phyloP scores from a whole-genome alignment of 768 basidiomycete genomes.

The Calvatia gigantea region DNA sequence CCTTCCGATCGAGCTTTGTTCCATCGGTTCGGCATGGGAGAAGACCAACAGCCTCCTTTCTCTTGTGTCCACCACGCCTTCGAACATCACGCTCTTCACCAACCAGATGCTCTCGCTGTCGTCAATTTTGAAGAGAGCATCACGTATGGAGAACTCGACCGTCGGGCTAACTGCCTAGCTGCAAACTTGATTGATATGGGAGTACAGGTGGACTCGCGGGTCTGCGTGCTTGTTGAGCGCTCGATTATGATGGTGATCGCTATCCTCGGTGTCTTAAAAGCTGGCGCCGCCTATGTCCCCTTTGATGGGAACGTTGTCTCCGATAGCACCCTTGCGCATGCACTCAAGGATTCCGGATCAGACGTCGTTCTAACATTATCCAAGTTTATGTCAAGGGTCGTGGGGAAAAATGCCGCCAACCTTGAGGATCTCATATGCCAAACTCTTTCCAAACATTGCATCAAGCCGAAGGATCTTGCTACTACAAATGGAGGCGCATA shows the following conservation, averaged over 20 bases:
- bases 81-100: conserved; percentile 36
- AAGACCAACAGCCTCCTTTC: conserved; percentile 34
- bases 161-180: conserved; percentile 44
- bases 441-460: conserved; percentile 22
- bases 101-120: conserved; percentile 44
- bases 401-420: conserved; percentile 23
- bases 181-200: conserved; percentile 37
- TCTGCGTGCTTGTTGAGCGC: conserved; percentile 53
- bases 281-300: conserved; percentile 57
- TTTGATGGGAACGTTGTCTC: conserved; percentile 56
- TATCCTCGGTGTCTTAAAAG: conserved; percentile 53
- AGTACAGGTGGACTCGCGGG: conserved; percentile 44
- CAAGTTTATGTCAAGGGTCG: conserved; percentile 38
- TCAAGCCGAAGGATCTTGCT: conserved; percentile 35
- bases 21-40: conserved; percentile 41
- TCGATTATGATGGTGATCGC: conserved; percentile 51
- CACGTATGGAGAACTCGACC: conserved; percentile 49
- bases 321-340: conserved; percentile 48
- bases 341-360: conserved; percentile 44
- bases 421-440: conserved; percentile 30
- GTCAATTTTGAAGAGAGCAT: conserved; percentile 46
- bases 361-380: conserved; percentile 38
- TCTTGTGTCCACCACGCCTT: conserved; percentile 56
- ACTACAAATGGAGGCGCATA: conserved; percentile 44
- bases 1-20: conserved; percentile 40